phyloP scores from a whole-genome alignment of 2,329 filamentous ascomycete genomes.

The Diaporthe sp. region DNA sequence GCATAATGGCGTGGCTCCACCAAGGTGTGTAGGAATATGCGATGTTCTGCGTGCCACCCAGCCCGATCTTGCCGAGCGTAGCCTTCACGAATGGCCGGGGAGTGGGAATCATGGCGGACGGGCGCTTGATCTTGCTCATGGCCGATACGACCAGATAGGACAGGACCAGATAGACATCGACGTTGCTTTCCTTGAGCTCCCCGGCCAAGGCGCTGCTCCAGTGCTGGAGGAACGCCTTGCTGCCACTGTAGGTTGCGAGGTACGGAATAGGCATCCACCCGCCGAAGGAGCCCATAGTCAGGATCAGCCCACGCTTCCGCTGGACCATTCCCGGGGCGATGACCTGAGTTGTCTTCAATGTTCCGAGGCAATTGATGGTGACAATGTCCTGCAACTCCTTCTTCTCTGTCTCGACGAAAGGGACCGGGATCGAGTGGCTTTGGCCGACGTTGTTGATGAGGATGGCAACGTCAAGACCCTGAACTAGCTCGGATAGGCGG shows the following conservation, averaged over 20 bases:
- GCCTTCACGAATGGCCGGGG: conserved; percentile 86
- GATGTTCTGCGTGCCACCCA: conserved; percentile 82
- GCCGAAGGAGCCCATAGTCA: conserved; percentile 98
- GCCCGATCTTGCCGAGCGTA: conserved; percentile 84
- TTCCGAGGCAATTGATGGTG: conserved; percentile 94
- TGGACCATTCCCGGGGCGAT: conserved; percentile 87
- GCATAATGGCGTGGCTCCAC: conserved; percentile 92
- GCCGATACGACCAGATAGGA: conserved; percentile 94
- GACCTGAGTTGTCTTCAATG: conserved; percentile 87
- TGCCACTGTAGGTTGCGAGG: conserved; percentile 95
- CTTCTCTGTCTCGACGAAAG: conserved; percentile 84
- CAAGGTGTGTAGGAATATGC: conserved; percentile 91
- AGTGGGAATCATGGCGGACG: conserved; percentile 83
- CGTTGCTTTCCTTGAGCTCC: conserved; percentile 84
- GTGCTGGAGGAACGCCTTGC: conserved; percentile 97
- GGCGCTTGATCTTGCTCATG: conserved; percentile 94
- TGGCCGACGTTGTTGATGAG: conserved; percentile 97
- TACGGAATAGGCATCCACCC: conserved; percentile 93
- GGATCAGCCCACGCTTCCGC: conserved; percentile 87
- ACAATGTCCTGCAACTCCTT: conserved; percentile 91
- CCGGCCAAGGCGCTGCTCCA: conserved; percentile 91
- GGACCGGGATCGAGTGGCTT: conserved; percentile 92
- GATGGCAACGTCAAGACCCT: conserved; percentile 84
- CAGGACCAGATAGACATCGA: conserved; percentile 92
- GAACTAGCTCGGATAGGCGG: conserved; percentile 76